Percentiles rank a stretch among this genome's conserved stretches.
Evolutionary conservation across 768 basidiomycete genomes (phyloP).

Genomic region (Polyporus arcularius): DNA sequence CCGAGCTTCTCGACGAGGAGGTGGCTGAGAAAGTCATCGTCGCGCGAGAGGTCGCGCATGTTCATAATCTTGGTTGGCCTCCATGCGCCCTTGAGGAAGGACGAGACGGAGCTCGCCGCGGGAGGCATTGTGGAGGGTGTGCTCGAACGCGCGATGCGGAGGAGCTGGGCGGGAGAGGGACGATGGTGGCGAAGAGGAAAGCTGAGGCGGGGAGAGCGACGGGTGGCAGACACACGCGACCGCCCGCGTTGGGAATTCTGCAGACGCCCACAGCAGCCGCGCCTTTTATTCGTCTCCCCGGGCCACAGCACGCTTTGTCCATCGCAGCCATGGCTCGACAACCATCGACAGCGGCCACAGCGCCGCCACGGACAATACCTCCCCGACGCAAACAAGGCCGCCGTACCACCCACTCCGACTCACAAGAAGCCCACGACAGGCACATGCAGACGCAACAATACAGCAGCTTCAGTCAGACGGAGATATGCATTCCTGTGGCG

Average conservation of each 20-base stretch:
- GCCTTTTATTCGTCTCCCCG: no score
- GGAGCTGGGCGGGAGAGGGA: slow-evolving; percentile 3
- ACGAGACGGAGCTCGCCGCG: slow-evolving; percentile 24
- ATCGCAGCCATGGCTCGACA: no score
- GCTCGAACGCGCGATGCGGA: slow-evolving; percentile 11
- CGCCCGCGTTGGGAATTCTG: not conserved
- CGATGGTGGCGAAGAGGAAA: slow-evolving; percentile 1
- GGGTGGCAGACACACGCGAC: slow-evolving; percentile 14
- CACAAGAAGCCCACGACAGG: not conserved
- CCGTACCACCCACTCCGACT: not conserved
- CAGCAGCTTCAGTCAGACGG: not conserved
- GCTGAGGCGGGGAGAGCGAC: not conserved
- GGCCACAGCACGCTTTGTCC: no score
- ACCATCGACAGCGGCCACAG: no score
- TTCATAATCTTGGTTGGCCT: slow-evolving; percentile 88
- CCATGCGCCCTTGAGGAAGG: slow-evolving; percentile 46
- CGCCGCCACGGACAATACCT: no score
- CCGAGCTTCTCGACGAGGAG: slow-evolving; percentile 88
- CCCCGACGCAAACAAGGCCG: no score
- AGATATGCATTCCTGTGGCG: slow-evolving; percentile 2
- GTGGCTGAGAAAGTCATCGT: slow-evolving; percentile 90
- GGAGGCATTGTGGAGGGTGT: slow-evolving; percentile 24
- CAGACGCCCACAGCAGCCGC: not conserved
- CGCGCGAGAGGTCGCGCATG: slow-evolving; percentile 85
- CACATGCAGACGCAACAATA: not conserved